A percentile compares a stretch with the other conserved stretches of the same genome.
These are phyloP conservation scores for Glaciozyma antarctica DNA, from an alignment of 768 basidiomycete genomes.

Conservation along the genomic window DNA sequence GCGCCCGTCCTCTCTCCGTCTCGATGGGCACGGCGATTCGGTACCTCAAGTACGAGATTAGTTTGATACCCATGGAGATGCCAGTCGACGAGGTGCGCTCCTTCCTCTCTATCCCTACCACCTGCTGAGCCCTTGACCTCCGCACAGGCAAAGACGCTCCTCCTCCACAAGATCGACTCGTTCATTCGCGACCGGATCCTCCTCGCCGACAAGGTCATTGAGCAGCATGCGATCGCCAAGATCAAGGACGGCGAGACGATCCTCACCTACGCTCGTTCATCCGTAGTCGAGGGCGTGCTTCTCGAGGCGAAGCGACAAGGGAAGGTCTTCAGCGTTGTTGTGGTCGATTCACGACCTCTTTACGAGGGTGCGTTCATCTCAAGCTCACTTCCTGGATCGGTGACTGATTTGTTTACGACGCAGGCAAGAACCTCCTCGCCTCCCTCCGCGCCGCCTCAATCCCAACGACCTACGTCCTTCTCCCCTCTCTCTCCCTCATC, in stretches of 20 bases:
- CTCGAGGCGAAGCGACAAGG: slow-evolving; percentile 64
- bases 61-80: slow-evolving; percentile 79
- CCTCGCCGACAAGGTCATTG: slow-evolving; percentile 85
- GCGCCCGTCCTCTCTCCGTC: slow-evolving; percentile 79
- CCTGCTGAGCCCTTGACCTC: not conserved
- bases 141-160: slow-evolving; percentile 68
- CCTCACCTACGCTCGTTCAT: slow-evolving; percentile 87
- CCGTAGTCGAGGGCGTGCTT: slow-evolving; percentile 82
- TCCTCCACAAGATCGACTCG: slow-evolving; percentile 77
- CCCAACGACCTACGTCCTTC: slow-evolving; percentile 81
- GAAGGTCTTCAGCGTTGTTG: slow-evolving; percentile 75
- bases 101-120: not conserved
- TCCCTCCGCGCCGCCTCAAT: slow-evolving; percentile 61
- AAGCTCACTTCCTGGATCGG: no score
- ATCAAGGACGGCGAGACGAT: slow-evolving; percentile 90
- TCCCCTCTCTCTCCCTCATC: slow-evolving; percentile 70
- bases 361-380: slow-evolving; percentile 66
- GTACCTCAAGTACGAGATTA: slow-evolving; percentile 90
- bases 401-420: not conserved
- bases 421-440: slow-evolving; percentile 69
- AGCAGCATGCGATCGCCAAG: slow-evolving; percentile 77
- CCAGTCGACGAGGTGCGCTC: slow-evolving; percentile 79
- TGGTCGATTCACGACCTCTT: slow-evolving; percentile 90
- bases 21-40: slow-evolving; percentile 92
- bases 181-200: slow-evolving; percentile 92